A percentile compares a stretch with the other conserved stretches of the same genome.
phyloP scores from a whole-genome alignment of 768 basidiomycete species.

The Boletus rubroflammeus region DNA sequence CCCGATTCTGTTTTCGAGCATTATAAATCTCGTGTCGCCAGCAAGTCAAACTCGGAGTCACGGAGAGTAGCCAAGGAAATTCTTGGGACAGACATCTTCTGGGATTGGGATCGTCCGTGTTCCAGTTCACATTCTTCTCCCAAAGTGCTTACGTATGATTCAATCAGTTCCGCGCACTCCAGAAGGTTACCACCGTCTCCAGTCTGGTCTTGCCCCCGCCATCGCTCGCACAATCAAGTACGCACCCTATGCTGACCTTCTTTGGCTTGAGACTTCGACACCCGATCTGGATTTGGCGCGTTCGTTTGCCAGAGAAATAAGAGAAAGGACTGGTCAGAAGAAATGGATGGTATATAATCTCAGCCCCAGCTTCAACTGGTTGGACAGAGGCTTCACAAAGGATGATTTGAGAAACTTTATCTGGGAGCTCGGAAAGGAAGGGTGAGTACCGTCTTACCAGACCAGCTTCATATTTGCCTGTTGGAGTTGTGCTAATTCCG shows the following conservation, averaged over 20 bases:
- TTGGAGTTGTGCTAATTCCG: background rate
- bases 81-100: constrained; percentile 58
- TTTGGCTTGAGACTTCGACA: constrained; percentile 93
- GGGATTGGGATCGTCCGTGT: constrained; percentile 83
- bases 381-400: constrained; percentile 74
- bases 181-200: constrained; percentile 89
- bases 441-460: constrained; percentile 38
- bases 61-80: constrained; percentile 72
- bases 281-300: constrained; percentile 79
- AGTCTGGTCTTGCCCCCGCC: constrained; percentile 77
- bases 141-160: background rate
- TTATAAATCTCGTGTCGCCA: constrained; percentile 55
- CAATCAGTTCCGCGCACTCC: constrained; percentile 76
- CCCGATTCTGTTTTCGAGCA: constrained; percentile 47
- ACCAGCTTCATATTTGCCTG: background rate
- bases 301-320: constrained; percentile 71
- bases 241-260: constrained; percentile 82
- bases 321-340: constrained; percentile 54
- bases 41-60: constrained; percentile 71
- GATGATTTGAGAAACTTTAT: constrained; percentile 78
- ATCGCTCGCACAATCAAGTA: constrained; percentile 77
- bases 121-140: background rate
- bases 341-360: constrained; percentile 92
- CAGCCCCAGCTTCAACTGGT: constrained; percentile 94
- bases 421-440: constrained; percentile 89